Percentiles rank a stretch among this genome's conserved stretches.
These are phyloP conservation scores for Syncephalastrum monosporum DNA, from an alignment of 371 early-diverging fungal genomes.

Conservation along the genomic window DNA sequence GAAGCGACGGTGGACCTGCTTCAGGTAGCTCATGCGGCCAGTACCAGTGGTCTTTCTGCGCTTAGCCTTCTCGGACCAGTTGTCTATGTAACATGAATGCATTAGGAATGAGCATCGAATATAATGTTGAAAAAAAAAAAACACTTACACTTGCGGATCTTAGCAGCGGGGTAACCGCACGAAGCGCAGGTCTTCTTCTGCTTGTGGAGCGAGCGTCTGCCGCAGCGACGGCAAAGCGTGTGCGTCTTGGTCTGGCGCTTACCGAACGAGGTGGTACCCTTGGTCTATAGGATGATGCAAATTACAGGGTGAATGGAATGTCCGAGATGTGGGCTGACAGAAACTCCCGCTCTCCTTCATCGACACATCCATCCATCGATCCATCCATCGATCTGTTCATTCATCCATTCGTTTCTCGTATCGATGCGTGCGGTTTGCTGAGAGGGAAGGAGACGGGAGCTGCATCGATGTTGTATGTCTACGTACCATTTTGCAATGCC, in stretches of 20 bases:
- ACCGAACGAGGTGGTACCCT: constrained; percentile 99
- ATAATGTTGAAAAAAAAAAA: background rate
- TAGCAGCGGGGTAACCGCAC: constrained; percentile 99
- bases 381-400: constrained; percentile 6
- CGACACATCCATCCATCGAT: constrained; percentile 15
- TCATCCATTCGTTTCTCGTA: constrained; percentile 8
- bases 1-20: constrained; percentile 89
- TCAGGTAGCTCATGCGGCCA: constrained; percentile 98
- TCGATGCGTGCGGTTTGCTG: no score
- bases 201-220: constrained; percentile 98
- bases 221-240: constrained; percentile 98
- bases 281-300: constrained; percentile 66
- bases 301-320: background rate
- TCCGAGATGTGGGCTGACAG: background rate
- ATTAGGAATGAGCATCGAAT: background rate
- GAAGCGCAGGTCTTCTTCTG: constrained; percentile 99
- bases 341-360: background rate
- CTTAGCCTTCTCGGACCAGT: constrained; percentile 96
- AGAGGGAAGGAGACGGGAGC: no score
- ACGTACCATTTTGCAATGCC: no score
- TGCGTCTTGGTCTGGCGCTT: constrained; percentile 99
- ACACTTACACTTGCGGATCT: constrained; percentile 91
- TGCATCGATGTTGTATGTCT: no score
- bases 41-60: constrained; percentile 99
- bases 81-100: constrained; percentile 49